These are phyloP conservation scores for Phytophthora podocarpi DNA, from an alignment of 352 stramenopile species.

Conservation along the genomic window DNA sequence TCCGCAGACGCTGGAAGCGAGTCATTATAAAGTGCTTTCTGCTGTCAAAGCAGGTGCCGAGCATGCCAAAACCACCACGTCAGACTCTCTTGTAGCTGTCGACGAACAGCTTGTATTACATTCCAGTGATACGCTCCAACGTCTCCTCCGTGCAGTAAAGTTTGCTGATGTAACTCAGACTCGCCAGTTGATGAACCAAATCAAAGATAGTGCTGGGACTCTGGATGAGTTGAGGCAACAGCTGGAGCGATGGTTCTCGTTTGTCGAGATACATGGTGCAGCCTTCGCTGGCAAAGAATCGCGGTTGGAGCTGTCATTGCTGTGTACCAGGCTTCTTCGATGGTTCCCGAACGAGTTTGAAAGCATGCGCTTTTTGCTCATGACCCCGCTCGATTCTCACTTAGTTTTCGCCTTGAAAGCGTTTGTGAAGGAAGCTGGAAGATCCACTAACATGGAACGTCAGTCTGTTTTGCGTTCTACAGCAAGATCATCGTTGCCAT, in stretches of 20 bases:
- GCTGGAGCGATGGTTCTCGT: slow-evolving; percentile 45
- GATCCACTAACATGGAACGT: slow-evolving; percentile 1
- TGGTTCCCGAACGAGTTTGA: slow-evolving; percentile 51
- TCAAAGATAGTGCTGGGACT: slow-evolving; percentile 26
- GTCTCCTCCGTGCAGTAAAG: slow-evolving; percentile 37
- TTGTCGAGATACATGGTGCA: slow-evolving; percentile 33
- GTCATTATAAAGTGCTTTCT: slow-evolving; percentile 41
- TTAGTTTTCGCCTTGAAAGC: slow-evolving; percentile 36
- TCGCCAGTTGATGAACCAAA: slow-evolving; percentile 20
- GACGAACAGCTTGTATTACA: slow-evolving; percentile 33
- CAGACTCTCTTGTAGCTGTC: not conserved
- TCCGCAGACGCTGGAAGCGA: slow-evolving; percentile 33
- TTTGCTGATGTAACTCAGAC: slow-evolving; percentile 31
- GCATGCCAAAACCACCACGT: not conserved
- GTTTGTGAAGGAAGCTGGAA: slow-evolving; percentile 41
- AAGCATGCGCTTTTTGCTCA: slow-evolving; percentile 29
- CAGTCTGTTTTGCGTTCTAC: slow-evolving; percentile 9
- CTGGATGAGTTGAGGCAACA: slow-evolving; percentile 42
- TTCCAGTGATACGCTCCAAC: slow-evolving; percentile 33
- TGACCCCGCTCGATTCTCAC: slow-evolving; percentile 39
- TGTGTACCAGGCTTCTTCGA: slow-evolving; percentile 48
- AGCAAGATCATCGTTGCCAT: slow-evolving; percentile 13
- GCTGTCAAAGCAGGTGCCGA: slow-evolving; percentile 30
- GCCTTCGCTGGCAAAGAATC: slow-evolving; percentile 47
- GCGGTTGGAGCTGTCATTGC: slow-evolving; percentile 38